Evolutionary conservation across 2,329 filamentous ascomycete species (phyloP), one percentile per base, ranked within the genome.

Genomic region (Cucurbitaria berberidis): DNA sequence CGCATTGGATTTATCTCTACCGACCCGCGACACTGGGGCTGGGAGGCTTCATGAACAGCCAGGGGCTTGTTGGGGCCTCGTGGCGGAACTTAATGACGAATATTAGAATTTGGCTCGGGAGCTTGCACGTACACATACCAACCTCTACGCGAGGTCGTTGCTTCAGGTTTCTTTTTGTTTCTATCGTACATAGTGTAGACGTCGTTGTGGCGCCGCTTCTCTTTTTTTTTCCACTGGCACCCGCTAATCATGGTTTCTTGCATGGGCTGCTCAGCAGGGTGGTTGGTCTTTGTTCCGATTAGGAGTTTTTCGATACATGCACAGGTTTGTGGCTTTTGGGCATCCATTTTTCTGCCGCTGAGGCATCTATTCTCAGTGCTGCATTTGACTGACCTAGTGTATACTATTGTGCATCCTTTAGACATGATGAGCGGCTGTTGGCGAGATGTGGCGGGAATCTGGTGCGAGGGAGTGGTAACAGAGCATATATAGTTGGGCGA

Each of bases 181-280:
- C 53, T 64, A 71, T 67, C 63, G 70, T 74, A 74, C 67, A 75
- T 74, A 75, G 59, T 69, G 69, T 73, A 71, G 72, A 73, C 62
- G 64, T 66, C 52, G 53, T 55, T 62, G 61, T 57, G 68, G 66
- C 55, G 63, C 68, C 66, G 60, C 64, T 59, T 68, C 59, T 9
- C 52, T 64, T 63, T 58, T 51, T 58, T 51, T 59, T 51, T 51
- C 58, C 53, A 63, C 66, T 64, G 67, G 63, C 60, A 60, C 68
- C 68, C 69, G 62, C 64, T 74, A 74, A 73, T 74, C 58, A 59
- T 63, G 63, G 59, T 51, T 53, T 51, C 48, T 63, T 73, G 71
- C 70, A 74, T 73, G 70, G 71, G 68, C 58, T 62, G 64, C 57
- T 47, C 65, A 63, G 66, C 5, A 26, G 55, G 57, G 64, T 63